Conservation (phyloP, 192 early-diverging fungal species). For the Coemansia sp. region DNA sequence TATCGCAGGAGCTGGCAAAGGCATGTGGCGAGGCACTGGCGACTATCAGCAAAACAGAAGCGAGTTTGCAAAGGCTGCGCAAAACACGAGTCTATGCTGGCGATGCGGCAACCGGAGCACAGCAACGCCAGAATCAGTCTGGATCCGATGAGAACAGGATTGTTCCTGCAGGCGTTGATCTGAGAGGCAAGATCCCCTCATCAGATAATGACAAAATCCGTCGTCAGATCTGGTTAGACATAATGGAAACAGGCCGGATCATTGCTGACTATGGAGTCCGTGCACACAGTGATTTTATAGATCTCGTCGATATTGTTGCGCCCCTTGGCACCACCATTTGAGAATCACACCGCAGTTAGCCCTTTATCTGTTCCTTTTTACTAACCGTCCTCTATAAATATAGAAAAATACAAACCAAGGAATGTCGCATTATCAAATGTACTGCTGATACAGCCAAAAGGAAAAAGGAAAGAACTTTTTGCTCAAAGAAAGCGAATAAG, state of each 20-base stretch:
- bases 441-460: constrained; percentile 6
- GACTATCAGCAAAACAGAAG: constrained; percentile 50
- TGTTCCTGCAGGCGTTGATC: constrained; percentile 34
- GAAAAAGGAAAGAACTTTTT: background rate
- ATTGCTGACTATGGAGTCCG: constrained; percentile 10
- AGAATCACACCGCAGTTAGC: background rate
- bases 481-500: constrained; percentile 63
- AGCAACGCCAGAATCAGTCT: background rate
- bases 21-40: constrained; percentile 30
- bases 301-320: constrained; percentile 15
- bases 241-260: constrained; percentile 15
- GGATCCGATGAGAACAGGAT: constrained; percentile 7
- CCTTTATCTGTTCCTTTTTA: too few species aligned
- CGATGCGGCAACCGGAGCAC: background rate
- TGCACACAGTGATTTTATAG: constrained; percentile 22
- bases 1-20: constrained; percentile 31
- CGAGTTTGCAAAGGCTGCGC: constrained; percentile 39
- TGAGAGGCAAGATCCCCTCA: constrained; percentile 21
- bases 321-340: constrained; percentile 20
- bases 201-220: constrained; percentile 53
- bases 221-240: constrained; percentile 47
- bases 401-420: background rate
- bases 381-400: too few species aligned
- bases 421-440: background rate
- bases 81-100: constrained; percentile 14